Percentiles rank a stretch among this genome's conserved stretches.
These are phyloP conservation scores for Wickerhamomyces chambardii DNA, from an alignment of 805 yeast species.

Conservation along the genomic window DNA sequence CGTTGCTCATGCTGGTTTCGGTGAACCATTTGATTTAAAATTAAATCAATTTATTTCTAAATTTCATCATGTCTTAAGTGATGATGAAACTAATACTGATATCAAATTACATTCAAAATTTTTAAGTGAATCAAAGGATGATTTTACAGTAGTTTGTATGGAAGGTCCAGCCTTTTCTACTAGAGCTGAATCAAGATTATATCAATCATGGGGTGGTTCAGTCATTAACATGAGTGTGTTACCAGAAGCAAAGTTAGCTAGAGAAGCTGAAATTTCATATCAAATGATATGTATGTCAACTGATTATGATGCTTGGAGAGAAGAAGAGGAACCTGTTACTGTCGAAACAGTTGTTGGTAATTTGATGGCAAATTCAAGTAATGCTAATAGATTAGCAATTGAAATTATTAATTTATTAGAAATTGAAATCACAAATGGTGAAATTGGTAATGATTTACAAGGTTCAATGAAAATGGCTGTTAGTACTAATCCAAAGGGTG, in stretches of 20 bases:
- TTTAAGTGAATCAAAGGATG: constrained; percentile 56
- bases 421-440: constrained; percentile 45
- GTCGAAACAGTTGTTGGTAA: constrained; percentile 96
- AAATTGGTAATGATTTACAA: constrained; percentile 58
- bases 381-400: constrained; percentile 75
- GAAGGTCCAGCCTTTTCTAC: constrained; percentile 99
- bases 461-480: constrained; percentile 80
- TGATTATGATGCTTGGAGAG: constrained; percentile 98
- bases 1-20: constrained; percentile 96
- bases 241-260: constrained; percentile 96
- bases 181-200: constrained; percentile 88
- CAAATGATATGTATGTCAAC: constrained; percentile 99
- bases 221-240: constrained; percentile 95
- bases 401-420: constrained; percentile 61
- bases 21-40: constrained; percentile 86
- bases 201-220: constrained; percentile 83
- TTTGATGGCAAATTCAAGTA: constrained; percentile 75
- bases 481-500: constrained; percentile 66
- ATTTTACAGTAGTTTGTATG: constrained; percentile 88
- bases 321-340: constrained; percentile 90
- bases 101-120: constrained; percentile 57
- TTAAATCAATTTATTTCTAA: constrained; percentile 60
- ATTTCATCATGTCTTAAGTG: constrained; percentile 43
- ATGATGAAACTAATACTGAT: constrained; percentile 25
- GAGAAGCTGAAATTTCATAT: constrained; percentile 94